Evolutionary conservation across 352 stramenopile genomes (phyloP), one percentile per base, ranked within the genome.

Genomic region (Globisporangium alternatum): DNA sequence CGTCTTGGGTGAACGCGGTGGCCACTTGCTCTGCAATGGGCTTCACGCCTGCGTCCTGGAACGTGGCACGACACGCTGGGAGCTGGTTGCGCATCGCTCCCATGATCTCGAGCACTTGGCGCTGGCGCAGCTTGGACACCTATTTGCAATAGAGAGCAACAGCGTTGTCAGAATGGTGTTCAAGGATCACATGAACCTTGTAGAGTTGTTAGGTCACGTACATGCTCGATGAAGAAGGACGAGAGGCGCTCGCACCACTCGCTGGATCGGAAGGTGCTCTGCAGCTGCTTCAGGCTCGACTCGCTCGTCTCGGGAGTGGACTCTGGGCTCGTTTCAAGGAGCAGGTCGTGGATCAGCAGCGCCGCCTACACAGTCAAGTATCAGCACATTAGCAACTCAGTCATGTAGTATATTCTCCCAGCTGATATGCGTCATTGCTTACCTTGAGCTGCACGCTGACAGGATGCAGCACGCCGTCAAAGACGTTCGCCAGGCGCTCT

Each of bases 331-430:
- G 54, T 67, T 66, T 93, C 83, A 0, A 73, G 64, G 15, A 93
- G 65, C 31, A 93, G 49, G 64, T 93, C 83, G 60, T 93, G 88
- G 2, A 86, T 67, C 30, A 91, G 83, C 31, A 93, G 66, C 49
- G 86, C 77, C 10, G 77, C 75, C 78, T 88, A 43, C 25, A 52
- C 43, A 28, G 19, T 10, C 35, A 65, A 21, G 28, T 43, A 62
- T 41, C 44, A 31, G 0, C 31, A 37, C 6, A 60, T 57, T 43
- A 39, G 45, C 10, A 53, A 54, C n/a, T 56, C 13, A 12, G 30
- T 6, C 39, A 45, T 17, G 19, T n/a, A 45, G 13, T 13, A 22
- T 4, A 25, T 12, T 22, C n/a, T 33, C 13, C 31, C 9, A 37
- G 6, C 9, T n/a, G 19, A n/a, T 39, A 39, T 13, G 49, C 47